Evolutionary conservation across 371 early-diverging fungal species (phyloP).

Genomic region (Syncephalis plumigaleata): DNA sequence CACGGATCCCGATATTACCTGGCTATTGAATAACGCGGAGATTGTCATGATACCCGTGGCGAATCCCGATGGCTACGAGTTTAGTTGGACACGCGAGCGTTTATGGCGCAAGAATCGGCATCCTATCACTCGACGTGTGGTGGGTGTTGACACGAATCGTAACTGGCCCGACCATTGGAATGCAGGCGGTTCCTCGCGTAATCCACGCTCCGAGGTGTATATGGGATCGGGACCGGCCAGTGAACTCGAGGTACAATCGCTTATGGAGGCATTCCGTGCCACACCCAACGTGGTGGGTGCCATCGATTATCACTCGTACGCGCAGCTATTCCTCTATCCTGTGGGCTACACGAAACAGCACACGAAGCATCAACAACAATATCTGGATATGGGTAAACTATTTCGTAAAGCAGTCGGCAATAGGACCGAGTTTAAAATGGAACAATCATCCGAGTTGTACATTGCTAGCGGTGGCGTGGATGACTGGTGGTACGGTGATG

Average conservation of each 20-base stretch:
- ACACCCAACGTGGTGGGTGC: slow-evolving; percentile 16
- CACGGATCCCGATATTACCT: slow-evolving; percentile 3
- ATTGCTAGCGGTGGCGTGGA: slow-evolving; percentile 2
- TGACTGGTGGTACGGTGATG: slow-evolving; percentile 5
- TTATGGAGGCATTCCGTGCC: slow-evolving; percentile 12
- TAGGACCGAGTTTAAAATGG: background rate
- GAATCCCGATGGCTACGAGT: slow-evolving; percentile 29
- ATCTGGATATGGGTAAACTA: background rate
- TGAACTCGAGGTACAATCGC: slow-evolving; percentile 20
- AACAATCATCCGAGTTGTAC: slow-evolving; percentile 1
- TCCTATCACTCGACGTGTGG: slow-evolving; percentile 1
- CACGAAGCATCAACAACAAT: background rate
- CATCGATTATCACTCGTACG: slow-evolving; percentile 25
- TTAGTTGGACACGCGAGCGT: slow-evolving; percentile 15
- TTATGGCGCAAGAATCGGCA: slow-evolving; percentile 26
- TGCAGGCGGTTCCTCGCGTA: slow-evolving; percentile 18
- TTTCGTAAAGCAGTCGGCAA: background rate
- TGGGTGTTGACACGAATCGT: slow-evolving; percentile 9
- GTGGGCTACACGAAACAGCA: background rate
- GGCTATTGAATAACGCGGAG: slow-evolving; percentile 7
- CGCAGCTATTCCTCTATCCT: slow-evolving; percentile 12
- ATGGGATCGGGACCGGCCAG: slow-evolving; percentile 19
- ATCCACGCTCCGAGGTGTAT: slow-evolving; percentile 20
- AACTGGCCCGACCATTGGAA: slow-evolving; percentile 25
- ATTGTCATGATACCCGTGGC: slow-evolving; percentile 23